Conservation (phyloP, 2,329 filamentous ascomycete species). For the Alternaria rosae region DNA sequence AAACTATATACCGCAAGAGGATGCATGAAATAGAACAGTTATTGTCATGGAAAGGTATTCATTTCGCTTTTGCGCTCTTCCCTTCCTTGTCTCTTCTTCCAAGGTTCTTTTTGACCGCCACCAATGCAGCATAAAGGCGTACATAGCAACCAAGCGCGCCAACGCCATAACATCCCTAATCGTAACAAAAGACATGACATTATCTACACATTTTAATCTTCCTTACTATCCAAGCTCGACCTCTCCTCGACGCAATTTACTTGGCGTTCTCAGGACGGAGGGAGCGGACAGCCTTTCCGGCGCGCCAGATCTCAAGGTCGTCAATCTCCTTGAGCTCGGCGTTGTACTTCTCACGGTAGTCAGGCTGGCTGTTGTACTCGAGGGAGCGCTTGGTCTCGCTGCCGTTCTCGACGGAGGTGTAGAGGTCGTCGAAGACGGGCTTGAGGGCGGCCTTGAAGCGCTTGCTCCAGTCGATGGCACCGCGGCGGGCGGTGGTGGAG, state of each 20-base stretch:
- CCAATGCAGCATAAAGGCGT: constrained; percentile 7
- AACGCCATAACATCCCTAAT: constrained; percentile 28
- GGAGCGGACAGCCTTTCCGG: constrained; percentile 90
- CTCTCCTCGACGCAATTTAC: constrained; percentile 25
- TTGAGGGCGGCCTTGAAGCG: constrained; percentile 98
- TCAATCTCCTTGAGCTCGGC: constrained; percentile 99
- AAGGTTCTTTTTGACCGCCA: constrained; percentile 1
- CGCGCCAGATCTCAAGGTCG: constrained; percentile 97
- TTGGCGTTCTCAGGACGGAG: constrained; percentile 51
- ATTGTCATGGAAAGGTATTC: constrained; percentile 20
- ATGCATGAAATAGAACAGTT: accelerated
- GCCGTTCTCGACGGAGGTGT: constrained; percentile 89
- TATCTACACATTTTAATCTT: constrained; percentile 33
- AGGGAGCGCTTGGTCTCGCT: constrained; percentile 95
- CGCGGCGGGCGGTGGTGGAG: constrained; percentile 97
- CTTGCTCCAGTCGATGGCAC: constrained; percentile 98
- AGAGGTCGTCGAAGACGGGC: constrained; percentile 97
- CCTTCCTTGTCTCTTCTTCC: constrained; percentile 8
- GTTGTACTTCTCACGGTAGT: constrained; percentile 98
- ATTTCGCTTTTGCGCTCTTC: constrained; percentile 15
- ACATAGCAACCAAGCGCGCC: constrained; percentile 6
- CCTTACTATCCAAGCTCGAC: not conserved
- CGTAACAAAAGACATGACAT: constrained; percentile 28
- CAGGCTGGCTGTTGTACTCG: constrained; percentile 93
- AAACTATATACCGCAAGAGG: not conserved